These are phyloP conservation scores for Groenewaldozyma salmanticensis DNA, from an alignment of 805 yeast genomes.

Conservation along the genomic window DNA sequence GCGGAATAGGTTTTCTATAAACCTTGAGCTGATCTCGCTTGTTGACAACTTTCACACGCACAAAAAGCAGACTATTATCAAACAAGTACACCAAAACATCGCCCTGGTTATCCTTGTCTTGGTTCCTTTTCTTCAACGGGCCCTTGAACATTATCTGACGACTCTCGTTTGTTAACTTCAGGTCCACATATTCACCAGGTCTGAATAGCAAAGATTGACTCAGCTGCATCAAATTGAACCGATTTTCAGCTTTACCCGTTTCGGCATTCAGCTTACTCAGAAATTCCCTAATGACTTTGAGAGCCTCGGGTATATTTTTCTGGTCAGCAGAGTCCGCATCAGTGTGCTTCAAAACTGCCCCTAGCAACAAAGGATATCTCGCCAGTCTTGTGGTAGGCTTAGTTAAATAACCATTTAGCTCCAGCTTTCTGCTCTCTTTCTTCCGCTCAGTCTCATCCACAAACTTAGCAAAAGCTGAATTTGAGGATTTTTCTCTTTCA, in stretches of 20 bases:
- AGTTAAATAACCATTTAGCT: conserved; percentile 83
- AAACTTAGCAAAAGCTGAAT: conserved; percentile 85
- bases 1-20: conserved; percentile 51
- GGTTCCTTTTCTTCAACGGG: conserved; percentile 61
- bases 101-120: conserved; percentile 62
- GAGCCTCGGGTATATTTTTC: conserved; percentile 58
- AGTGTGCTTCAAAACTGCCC: conserved; percentile 76
- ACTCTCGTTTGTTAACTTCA: conserved; percentile 74
- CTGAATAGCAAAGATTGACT: conserved; percentile 76
- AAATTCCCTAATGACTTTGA: conserved; percentile 63
- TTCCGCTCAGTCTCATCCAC: conserved; percentile 82
- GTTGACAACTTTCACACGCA: conserved; percentile 75
- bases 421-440: conserved; percentile 80
- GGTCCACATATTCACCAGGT: conserved; percentile 75
- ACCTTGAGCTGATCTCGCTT: conserved; percentile 89
- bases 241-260: conserved; percentile 87
- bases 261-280: conserved; percentile 74
- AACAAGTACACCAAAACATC: conserved; percentile 79
- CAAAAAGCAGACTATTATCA: conserved; percentile 81
- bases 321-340: conserved; percentile 66
- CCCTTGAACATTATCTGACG: conserved; percentile 74
- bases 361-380: conserved; percentile 76
- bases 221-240: conserved; percentile 79
- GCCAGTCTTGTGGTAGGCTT: conserved; percentile 97
- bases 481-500: conserved; percentile 85